Evolutionary conservation across 192 early-diverging fungal species (phyloP).

Genomic region (Coemansia sp.): DNA sequence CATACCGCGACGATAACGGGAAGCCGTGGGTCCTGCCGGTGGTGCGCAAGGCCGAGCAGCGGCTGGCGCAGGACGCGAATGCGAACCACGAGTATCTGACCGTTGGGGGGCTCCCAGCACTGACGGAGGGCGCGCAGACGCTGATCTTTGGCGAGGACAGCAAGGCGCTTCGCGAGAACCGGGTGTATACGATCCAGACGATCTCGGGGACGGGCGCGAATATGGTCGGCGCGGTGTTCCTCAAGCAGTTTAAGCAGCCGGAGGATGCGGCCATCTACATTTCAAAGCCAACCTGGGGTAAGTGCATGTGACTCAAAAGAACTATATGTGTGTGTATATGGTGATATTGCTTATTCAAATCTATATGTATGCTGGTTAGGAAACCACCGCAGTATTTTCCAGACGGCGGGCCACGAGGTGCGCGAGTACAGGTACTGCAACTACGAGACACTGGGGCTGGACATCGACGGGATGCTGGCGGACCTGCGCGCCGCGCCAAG

Average conservation of each 20-base stretch:
- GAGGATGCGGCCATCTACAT: conserved; percentile 71
- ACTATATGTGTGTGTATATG: background rate
- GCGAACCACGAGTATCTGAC: conserved; percentile 94
- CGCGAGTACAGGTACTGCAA: conserved; percentile 92
- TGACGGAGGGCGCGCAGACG: conserved; percentile 75
- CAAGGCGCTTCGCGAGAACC: conserved; percentile 64
- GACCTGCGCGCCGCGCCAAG: conserved; percentile 67
- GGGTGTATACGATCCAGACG: conserved; percentile 78
- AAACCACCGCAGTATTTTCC: conserved; percentile 90
- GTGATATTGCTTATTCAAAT: background rate
- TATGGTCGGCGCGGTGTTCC: conserved; percentile 80
- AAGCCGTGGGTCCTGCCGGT: conserved; percentile 96
- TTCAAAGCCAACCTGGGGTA: conserved; percentile 97
- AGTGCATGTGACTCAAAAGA: conserved; percentile 6
- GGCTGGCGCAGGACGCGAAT: conserved; percentile 63
- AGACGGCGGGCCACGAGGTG: conserved; percentile 79
- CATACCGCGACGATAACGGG: conserved; percentile 87
- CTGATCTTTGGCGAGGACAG: conserved; percentile 82
- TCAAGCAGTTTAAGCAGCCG: conserved; percentile 66
- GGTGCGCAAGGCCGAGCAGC: conserved; percentile 85
- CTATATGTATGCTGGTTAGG: too few species aligned
- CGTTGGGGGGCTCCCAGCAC: conserved; percentile 78
- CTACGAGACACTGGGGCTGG: conserved; percentile 69
- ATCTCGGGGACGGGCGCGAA: conserved; percentile 96
- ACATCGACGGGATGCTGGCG: conserved; percentile 74